Conservation (phyloP, 176 grass and related monocot species). For the Pontederia paniculata region DNA sequence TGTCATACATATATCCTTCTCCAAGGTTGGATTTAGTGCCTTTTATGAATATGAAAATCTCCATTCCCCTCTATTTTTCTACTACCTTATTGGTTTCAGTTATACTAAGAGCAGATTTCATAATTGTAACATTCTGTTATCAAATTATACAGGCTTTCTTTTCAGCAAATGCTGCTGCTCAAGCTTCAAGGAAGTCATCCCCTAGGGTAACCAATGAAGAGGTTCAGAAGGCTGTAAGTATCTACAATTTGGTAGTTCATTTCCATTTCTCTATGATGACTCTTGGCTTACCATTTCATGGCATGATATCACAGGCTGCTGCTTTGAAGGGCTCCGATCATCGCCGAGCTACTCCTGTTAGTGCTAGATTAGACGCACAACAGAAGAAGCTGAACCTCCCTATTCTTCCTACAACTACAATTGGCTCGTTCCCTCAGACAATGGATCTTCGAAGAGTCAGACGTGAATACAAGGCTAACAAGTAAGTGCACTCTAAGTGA, state of each 20-base stretch:
- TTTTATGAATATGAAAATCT: neutral
- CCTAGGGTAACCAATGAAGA: constrained; percentile 78
- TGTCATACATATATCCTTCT: neutral
- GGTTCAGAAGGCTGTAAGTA: constrained; percentile 75
- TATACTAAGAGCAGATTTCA: neutral
- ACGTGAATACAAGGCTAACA: constrained; percentile 91
- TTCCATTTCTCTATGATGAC: neutral
- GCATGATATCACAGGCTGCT: constrained; percentile 34
- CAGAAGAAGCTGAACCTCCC: constrained; percentile 93
- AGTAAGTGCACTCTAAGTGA: constrained; percentile 28
- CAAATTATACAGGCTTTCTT: constrained; percentile 53
- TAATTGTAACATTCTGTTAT: neutral
- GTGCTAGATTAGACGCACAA: constrained; percentile 56
- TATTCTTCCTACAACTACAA: constrained; percentile 73
- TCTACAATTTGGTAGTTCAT: neutral
- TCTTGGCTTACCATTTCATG: neutral
- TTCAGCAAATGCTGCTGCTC: constrained; percentile 75
- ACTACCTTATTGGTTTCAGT: neutral
- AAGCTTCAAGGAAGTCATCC: constrained; percentile 68
- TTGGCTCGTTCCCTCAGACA: constrained; percentile 80
- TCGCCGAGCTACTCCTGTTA: constrained; percentile 57
- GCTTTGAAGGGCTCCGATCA: constrained; percentile 74
- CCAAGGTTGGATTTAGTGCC: neutral
- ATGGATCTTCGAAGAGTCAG: constrained; percentile 81
- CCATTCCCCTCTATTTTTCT: neutral